Percentiles rank a stretch among this genome's conserved stretches.
Evolutionary conservation across 768 basidiomycete genomes (phyloP).

Genomic region (Pisolithus tinctorius): DNA sequence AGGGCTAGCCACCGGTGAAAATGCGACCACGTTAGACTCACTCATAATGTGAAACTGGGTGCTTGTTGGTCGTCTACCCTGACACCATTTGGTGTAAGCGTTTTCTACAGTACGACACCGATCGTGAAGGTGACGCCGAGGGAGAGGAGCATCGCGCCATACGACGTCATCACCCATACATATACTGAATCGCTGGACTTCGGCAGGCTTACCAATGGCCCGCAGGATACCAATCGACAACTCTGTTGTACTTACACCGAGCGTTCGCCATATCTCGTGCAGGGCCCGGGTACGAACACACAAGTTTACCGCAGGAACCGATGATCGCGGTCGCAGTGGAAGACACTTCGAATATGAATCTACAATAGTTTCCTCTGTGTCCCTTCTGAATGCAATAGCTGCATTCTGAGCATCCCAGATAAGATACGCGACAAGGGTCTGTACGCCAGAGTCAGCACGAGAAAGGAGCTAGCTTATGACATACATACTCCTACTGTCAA

Average conservation of each 20-base stretch:
- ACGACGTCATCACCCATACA: conserved; percentile 28
- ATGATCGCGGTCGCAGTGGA: conserved; percentile 29
- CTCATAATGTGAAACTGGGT: conserved; percentile 38
- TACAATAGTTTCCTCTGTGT: conserved; percentile 20
- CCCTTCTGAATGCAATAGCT: conserved; percentile 31
- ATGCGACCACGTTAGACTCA: neutral
- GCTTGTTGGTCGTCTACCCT: conserved; percentile 33
- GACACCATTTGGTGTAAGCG: conserved; percentile 12
- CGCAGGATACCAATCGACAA: conserved; percentile 40
- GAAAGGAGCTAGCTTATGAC: neutral
- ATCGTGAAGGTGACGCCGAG: conserved; percentile 34
- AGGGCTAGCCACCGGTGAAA: no score
- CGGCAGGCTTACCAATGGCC: conserved; percentile 20
- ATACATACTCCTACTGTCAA: conserved; percentile 18
- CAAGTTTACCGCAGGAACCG: conserved; percentile 32
- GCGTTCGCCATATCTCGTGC: conserved; percentile 30
- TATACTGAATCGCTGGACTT: conserved; percentile 22
- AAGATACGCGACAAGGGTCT: conserved; percentile 33
- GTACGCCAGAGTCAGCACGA: neutral
- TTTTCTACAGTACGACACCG: conserved; percentile 28
- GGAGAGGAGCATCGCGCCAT: conserved; percentile 10
- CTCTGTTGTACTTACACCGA: conserved; percentile 35
- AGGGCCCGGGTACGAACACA: conserved; percentile 40
- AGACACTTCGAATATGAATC: conserved; percentile 41
- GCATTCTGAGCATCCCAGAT: conserved; percentile 41